Conservation (phyloP, 306 rosid genomes). For the Potentilla sterilis region DNA sequence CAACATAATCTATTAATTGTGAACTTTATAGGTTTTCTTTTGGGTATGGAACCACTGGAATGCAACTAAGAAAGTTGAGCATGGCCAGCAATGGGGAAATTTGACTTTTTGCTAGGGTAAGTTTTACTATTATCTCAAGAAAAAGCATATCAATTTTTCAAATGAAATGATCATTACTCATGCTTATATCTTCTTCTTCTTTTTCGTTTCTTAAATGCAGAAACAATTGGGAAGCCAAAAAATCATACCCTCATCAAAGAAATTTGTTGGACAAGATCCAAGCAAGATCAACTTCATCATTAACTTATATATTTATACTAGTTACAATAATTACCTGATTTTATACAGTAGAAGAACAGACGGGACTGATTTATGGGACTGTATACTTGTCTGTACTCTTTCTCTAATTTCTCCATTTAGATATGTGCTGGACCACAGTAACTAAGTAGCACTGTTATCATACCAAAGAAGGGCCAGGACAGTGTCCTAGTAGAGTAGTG, state of each 20-base stretch:
- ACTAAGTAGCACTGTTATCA: slow-evolving; percentile 27
- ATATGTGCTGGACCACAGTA: slow-evolving; percentile 46
- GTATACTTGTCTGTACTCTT: slow-evolving; percentile 31
- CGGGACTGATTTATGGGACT: slow-evolving; percentile 50
- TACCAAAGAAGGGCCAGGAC: slow-evolving; percentile 7
- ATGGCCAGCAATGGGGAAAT: slow-evolving; percentile 41
- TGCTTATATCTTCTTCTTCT: neutral
- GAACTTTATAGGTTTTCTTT: slow-evolving; percentile 31
- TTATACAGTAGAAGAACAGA: slow-evolving; percentile 57
- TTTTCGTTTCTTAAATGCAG: slow-evolving; percentile 36
- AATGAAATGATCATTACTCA: neutral
- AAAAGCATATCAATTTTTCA: neutral
- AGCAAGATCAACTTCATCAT: slow-evolving; percentile 43
- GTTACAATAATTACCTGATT: slow-evolving; percentile 70
- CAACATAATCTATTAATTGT: slow-evolving; percentile 25
- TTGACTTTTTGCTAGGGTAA: slow-evolving; percentile 57
- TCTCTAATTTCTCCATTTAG: slow-evolving; percentile 12
- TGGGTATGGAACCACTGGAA: slow-evolving; percentile 45
- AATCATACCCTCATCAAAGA: slow-evolving; percentile 47
- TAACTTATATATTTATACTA: slow-evolving; percentile 50
- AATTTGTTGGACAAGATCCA: slow-evolving; percentile 51
- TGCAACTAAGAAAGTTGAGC: slow-evolving; percentile 55
- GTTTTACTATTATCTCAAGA: slow-evolving; percentile 16
- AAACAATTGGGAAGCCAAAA: slow-evolving; percentile 67
- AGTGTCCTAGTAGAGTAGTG: neutral